Percentiles rank a stretch among this genome's conserved stretches.
These are phyloP conservation scores for Pochonia chlamydosporia DNA, from an alignment of 2,329 filamentous ascomycete species.

Conservation along the genomic window DNA sequence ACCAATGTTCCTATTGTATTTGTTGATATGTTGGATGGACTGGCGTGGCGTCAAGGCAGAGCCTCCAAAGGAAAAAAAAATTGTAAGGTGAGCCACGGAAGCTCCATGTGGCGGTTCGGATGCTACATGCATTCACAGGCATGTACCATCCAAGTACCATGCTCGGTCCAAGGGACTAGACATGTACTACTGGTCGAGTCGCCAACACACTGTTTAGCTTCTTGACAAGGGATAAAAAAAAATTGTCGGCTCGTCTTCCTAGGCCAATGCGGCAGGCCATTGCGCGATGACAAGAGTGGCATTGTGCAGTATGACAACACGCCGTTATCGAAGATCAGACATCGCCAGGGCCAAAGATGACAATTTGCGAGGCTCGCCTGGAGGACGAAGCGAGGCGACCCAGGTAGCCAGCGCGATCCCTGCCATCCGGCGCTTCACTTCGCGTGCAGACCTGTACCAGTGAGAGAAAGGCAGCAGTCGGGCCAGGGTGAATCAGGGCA, in stretches of 20 bases:
- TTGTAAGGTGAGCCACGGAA: not conserved
- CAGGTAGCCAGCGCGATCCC: not conserved
- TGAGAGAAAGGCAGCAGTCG: no score
- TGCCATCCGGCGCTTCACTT: not conserved
- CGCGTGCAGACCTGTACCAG: no score
- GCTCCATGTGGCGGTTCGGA: not conserved
- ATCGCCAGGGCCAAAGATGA: not conserved
- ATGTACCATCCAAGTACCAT: not conserved
- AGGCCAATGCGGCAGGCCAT: not conserved
- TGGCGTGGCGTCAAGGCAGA: not conserved
- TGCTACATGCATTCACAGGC: not conserved
- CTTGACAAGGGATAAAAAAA: no score
- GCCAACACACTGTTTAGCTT: no score
- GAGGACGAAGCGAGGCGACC: no score
- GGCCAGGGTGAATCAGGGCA: no score
- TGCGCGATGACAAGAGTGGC: not conserved
- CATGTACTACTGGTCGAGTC: no score
- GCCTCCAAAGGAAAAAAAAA: not conserved
- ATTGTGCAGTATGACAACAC: no score
- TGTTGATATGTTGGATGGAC: not conserved
- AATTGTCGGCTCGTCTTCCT: slow-evolving; percentile 3
- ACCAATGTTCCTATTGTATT: not conserved
- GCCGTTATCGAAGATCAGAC: no score
- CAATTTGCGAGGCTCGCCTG: not conserved
- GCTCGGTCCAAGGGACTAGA: slow-evolving; percentile 2